These are phyloP conservation scores for Limnomonas spitsbergensis DNA, from an alignment of 139 green algal genomes.

Conservation along the genomic window DNA sequence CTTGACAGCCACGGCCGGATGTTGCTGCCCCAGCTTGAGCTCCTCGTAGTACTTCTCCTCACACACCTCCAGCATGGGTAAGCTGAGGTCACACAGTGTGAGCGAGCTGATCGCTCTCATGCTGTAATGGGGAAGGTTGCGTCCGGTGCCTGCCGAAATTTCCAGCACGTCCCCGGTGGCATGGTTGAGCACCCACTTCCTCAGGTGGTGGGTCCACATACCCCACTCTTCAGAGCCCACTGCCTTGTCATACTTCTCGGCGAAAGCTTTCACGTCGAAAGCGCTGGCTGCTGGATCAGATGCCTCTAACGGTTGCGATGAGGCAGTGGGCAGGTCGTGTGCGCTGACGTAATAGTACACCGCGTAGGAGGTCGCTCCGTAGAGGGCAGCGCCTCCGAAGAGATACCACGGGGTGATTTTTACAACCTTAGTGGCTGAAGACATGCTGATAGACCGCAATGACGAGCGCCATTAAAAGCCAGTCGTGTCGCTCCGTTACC, in stretches of 20 bases:
- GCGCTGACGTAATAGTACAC: conserved; percentile 3
- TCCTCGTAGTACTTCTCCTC: conserved; percentile 27
- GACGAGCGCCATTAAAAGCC: too few species aligned
- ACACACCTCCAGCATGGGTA: conserved; percentile 9
- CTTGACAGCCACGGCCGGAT: neutral
- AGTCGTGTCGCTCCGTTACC: too few species aligned
- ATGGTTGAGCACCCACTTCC: conserved; percentile 13
- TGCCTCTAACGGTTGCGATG: neutral
- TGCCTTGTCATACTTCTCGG: conserved; percentile 8
- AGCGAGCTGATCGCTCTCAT: neutral
- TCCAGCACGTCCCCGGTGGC: conserved; percentile 14
- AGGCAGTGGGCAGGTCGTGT: neutral
- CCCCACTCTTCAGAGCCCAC: conserved; percentile 10
- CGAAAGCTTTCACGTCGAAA: conserved; percentile 7
- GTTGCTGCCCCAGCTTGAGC: neutral
- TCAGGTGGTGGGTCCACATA: conserved; percentile 3
- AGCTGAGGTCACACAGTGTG: conserved; percentile 14
- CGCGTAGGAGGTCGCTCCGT: neutral
- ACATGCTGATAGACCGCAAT: too few species aligned
- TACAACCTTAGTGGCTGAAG: neutral
- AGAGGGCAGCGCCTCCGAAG: neutral
- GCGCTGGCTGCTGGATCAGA: too few species aligned
- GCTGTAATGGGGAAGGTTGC: conserved; percentile 16
- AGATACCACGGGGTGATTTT: neutral
- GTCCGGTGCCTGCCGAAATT: conserved; percentile 15